Evolutionary conservation across 1,139 yeast species (phyloP), one percentile per base, ranked within the genome.

Genomic region (Saccharomyces hybrid): DNA sequence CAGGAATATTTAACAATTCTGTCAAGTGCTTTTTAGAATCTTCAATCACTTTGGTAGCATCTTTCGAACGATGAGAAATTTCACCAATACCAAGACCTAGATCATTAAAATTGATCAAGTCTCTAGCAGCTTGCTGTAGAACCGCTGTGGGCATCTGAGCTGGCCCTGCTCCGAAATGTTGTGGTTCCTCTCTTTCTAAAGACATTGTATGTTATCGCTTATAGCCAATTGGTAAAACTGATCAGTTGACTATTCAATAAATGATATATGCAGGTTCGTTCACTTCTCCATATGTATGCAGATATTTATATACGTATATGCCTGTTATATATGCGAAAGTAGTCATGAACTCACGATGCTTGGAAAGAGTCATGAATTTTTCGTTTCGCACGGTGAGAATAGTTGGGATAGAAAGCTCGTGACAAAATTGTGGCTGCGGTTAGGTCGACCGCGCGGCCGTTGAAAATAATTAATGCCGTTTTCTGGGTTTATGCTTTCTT

Each of bases 161-260:
- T 49, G 99, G 99, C 11, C 99, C 99, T 27, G 99, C 98, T 55
- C 98, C 99, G 67, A 89, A 93, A 70, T 93, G 88, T 69, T 83
- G 78, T 54, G 95, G 91, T 65, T 83, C 85, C 70, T 78, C 84
- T 75, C 95, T 82, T 44, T 79, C 78, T 54, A 83, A 71, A 60
- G 46, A 16, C 71, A 69, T 70, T 25, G 29, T 55, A n/a, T 14
- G 31, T 48, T 9, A 47, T 23, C n/a, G 42, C 31, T 41, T 42
- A 5, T 38, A 8, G 13, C 0, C 11, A 16, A 38, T 38, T 8
- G n/a, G 7, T 38, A 38, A 38, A 19, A 19, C 13, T 38, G n/a
- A 4, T 38, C 8, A 32, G 7, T 16, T n/a, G 4, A 32, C 7
- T n/a, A 7, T 26, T 34, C 23, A 19, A 19, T 19, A 19, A 19